Evolutionary conservation across 495 filamentous ascomycete genomes (phyloP).

Genomic region (Aspergillus nidulans): DNA sequence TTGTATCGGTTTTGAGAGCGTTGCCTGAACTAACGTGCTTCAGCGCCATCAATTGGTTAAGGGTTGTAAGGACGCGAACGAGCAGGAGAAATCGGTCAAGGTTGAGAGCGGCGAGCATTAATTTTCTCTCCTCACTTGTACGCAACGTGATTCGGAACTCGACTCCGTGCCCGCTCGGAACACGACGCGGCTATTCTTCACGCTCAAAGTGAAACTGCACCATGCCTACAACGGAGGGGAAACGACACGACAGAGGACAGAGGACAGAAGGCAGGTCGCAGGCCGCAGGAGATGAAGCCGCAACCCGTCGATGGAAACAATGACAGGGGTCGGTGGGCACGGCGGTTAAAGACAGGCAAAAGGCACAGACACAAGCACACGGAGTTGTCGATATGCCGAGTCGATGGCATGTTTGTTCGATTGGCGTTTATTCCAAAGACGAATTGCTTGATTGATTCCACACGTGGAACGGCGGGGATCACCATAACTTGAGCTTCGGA

Average conservation of each 20-base stretch:
- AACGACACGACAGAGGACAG: not conserved
- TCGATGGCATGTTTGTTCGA: slow-evolving; percentile 10
- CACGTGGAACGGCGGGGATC: slow-evolving; percentile 13
- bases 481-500: not conserved
- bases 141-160: too few relatives aligned
- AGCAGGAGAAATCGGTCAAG: slow-evolving; percentile 17
- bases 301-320: not conserved
- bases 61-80: slow-evolving; percentile 56
- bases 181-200: too few relatives aligned
- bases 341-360: not conserved
- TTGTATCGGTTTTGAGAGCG: not conserved
- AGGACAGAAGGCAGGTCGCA: not conserved
- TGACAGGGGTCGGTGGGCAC: not conserved
- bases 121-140: not conserved
- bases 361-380: not conserved
- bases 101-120: slow-evolving; percentile 11
- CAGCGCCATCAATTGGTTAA: slow-evolving; percentile 93
- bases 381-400: not conserved
- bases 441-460: slow-evolving; percentile 16
- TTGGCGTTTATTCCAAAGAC: slow-evolving; percentile 10
- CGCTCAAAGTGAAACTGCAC: not conserved
- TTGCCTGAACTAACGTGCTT: slow-evolving; percentile 14
- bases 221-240: not conserved
- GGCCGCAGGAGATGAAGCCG: not conserved
- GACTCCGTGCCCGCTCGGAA: too few relatives aligned